Percentiles rank a stretch among this genome's conserved stretches.
Evolutionary conservation across 192 early-diverging fungal species (phyloP).

Genomic region (Coemansia sp.): DNA sequence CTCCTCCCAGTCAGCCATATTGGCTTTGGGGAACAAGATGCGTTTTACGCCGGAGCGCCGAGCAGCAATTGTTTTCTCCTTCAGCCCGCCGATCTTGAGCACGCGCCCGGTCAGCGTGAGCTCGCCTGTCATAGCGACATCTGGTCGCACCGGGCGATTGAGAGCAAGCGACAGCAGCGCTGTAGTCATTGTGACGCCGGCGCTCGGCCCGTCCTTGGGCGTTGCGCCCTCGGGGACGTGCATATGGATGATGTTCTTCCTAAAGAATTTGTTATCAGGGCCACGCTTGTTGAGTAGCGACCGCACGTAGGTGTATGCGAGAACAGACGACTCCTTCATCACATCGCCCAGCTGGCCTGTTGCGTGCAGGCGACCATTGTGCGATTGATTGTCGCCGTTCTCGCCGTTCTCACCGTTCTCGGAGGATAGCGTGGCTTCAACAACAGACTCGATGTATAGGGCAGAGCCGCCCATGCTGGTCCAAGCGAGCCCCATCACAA

Average conservation of each 20-base stretch:
- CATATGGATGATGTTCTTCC: conserved; percentile 85
- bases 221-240: conserved; percentile 98
- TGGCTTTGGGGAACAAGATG: conserved; percentile 88
- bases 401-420: conserved; percentile 37
- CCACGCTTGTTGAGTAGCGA: conserved; percentile 70
- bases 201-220: conserved; percentile 97
- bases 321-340: conserved; percentile 96
- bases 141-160: conserved; percentile 68
- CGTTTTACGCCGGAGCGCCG: conserved; percentile 86
- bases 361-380: conserved; percentile 66
- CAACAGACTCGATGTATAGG: conserved; percentile 93
- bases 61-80: conserved; percentile 98
- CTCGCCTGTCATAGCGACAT: conserved; percentile 98
- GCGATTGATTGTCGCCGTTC: conserved; percentile 17
- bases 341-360: conserved; percentile 98
- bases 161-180: conserved; percentile 89
- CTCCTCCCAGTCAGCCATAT: conserved; percentile 94
- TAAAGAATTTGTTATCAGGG: conserved; percentile 90
- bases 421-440: conserved; percentile 64
- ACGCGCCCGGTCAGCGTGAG: conserved; percentile 96
- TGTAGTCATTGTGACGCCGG: conserved; percentile 94
- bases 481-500: conserved; percentile 99
- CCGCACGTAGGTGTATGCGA: conserved; percentile 97
- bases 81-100: conserved; percentile 95
- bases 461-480: conserved; percentile 94